A percentile compares a stretch with the other conserved stretches of the same genome.
These are phyloP conservation scores for Garcia nutans DNA, from an alignment of 345 rosid genomes.

Conservation along the genomic window DNA sequence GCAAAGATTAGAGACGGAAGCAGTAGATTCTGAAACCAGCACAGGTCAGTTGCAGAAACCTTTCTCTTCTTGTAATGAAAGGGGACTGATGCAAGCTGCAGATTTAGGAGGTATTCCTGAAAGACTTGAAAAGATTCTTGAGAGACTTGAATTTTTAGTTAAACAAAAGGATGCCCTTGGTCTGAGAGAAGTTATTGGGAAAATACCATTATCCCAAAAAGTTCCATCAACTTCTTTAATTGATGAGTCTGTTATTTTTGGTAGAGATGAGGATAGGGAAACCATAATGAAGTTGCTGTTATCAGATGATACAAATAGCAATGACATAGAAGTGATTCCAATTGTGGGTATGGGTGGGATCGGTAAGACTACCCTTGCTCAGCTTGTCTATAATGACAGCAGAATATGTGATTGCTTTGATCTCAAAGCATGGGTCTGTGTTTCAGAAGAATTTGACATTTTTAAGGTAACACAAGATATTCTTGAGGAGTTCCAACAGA, in stretches of 20 bases:
- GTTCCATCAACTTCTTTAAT: constrained; percentile 25
- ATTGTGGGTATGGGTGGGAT: constrained; percentile 27
- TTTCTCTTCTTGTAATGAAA: constrained; percentile 10
- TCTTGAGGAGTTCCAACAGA: not conserved
- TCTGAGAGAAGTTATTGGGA: constrained; percentile 13
- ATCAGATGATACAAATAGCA: not conserved
- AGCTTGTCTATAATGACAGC: constrained; percentile 11
- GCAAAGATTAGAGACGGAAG: not conserved
- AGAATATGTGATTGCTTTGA: constrained; percentile 1
- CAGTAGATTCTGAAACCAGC: not conserved
- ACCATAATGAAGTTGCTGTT: constrained; percentile 10
- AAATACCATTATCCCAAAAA: constrained; percentile 7
- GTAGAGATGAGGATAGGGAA: constrained; percentile 28
- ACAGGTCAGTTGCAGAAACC: not conserved
- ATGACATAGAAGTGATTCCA: constrained; percentile 20
- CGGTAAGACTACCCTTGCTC: constrained; percentile 20
- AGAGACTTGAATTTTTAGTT: constrained; percentile 17
- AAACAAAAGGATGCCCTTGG: constrained; percentile 26
- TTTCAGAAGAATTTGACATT: constrained; percentile 12
- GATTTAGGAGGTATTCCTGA: constrained; percentile 1
- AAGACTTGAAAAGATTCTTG: constrained; percentile 1
- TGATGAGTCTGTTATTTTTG: constrained; percentile 28
- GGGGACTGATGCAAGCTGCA: not conserved
- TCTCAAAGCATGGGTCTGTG: constrained; percentile 16
- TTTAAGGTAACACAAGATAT: constrained; percentile 5